Evolutionary conservation across 768 basidiomycete genomes (phyloP), one percentile per base, ranked within the genome.

Genomic region (Nidularia sp.): DNA sequence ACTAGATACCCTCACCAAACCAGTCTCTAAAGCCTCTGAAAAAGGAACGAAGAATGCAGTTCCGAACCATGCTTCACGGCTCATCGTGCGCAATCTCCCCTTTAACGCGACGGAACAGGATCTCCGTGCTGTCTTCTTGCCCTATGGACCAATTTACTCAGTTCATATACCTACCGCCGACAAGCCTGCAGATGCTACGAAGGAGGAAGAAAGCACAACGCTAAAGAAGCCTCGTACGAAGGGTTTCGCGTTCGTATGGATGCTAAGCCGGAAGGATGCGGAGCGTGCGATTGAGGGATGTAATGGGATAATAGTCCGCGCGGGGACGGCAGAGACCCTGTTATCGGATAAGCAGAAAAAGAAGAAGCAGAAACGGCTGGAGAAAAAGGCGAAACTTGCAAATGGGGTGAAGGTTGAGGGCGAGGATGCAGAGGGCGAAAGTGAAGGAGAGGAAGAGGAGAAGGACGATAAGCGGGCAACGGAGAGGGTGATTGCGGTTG

Each of bases 241-340:
- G 58, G 93, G 95, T 0, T 98, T 96, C 58, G 96, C 93, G 0
- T 98, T 98, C 60, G 85, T 98, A 7, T 96, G 93, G 92, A 93
- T 92, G 82, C 67, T 93, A 57, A 84, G 83, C 62, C 85, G 81
- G 64, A 86, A 86, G 52, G 90, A 94, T 60, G 95, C 93, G 6
- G 88, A 94, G 64, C 73, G 74, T 48, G 94, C 93, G 0, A 75
- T 96, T 53, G 84, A 84, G 59, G 82, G 75, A 9, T 84, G 90
- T 55, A 96, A 96, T 61, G 91, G 90, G 13, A 84, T 80, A 64
- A 77, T 75, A 7, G 70, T 93, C 13, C 74, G 78, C 18, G 79
- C 82, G 29, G 90, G 89, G 3, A 73, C 81, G 45, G 85, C 85
- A 0, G 73, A 77, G 53, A 62, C 68, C 8, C 63, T 87, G 29